phyloP scores from a whole-genome alignment of 768 basidiomycete species.

The Suillus clintonianus region DNA sequence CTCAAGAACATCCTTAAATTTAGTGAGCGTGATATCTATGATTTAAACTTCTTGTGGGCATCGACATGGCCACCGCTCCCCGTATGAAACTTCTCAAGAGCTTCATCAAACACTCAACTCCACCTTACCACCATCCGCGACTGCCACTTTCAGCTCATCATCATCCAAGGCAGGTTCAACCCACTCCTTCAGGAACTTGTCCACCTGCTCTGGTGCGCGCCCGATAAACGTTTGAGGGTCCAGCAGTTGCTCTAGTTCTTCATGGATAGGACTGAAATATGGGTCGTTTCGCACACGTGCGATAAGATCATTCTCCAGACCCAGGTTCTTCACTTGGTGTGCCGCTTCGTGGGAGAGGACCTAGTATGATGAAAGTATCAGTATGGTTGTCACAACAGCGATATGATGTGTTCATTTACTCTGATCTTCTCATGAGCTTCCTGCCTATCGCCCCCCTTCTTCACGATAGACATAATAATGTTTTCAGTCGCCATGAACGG shows the following conservation, averaged over 20 bases:
- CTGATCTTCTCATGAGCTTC: conserved; percentile 96
- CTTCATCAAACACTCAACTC: conserved; percentile 59
- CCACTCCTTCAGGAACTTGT: conserved; percentile 84
- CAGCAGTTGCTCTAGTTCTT: conserved; percentile 73
- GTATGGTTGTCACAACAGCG: conserved; percentile 16
- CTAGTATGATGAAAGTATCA: conserved; percentile 33
- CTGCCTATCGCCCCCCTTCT: conserved; percentile 91
- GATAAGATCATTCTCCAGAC: conserved; percentile 94
- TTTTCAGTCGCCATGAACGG: conserved; percentile 99
- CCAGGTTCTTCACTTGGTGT: conserved; percentile 91
- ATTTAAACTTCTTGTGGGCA: conserved; percentile 3
- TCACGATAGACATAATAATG: conserved; percentile 98
- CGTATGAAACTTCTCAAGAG: conserved; percentile 2
- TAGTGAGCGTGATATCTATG: not conserved
- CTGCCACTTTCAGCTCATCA: conserved; percentile 52
- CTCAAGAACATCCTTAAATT: not conserved
- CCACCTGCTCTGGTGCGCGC: conserved; percentile 93
- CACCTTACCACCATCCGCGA: conserved; percentile 54
- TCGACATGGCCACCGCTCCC: not conserved
- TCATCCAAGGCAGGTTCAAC: conserved; percentile 80
- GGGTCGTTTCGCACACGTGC: conserved; percentile 75
- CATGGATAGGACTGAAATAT: conserved; percentile 91
- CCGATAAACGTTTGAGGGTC: conserved; percentile 91
- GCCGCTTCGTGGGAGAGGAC: conserved; percentile 95
- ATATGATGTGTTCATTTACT: conserved; percentile 41